Evolutionary conservation across 768 basidiomycete species (phyloP).

Genomic region (Termitomyces titanicus): DNA sequence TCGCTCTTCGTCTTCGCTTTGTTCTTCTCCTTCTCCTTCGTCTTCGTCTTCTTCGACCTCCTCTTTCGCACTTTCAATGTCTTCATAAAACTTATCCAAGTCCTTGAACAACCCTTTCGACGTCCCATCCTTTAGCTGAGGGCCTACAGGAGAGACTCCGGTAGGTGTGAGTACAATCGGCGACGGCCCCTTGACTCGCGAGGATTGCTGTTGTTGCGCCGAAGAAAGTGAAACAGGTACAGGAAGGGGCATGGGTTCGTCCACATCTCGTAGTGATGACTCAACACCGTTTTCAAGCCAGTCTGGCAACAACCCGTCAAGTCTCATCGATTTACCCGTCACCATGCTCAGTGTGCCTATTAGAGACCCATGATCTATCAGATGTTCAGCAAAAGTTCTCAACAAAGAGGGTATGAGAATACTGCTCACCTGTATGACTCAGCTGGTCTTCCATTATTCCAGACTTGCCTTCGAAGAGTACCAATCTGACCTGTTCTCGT

Average conservation of each 20-base stretch:
- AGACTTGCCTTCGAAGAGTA: slow-evolving; percentile 77
- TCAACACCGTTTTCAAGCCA: slow-evolving; percentile 90
- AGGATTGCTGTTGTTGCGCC: slow-evolving; percentile 9
- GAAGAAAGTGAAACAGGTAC: slow-evolving; percentile 39
- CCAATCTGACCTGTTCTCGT: slow-evolving; percentile 74
- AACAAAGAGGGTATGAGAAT: neutral
- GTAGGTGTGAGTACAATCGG: slow-evolving; percentile 60
- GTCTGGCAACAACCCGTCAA: slow-evolving; percentile 62
- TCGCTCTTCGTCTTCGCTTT: slow-evolving; percentile 24
- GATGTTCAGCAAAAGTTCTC: slow-evolving; percentile 1
- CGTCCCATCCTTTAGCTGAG: slow-evolving; percentile 27
- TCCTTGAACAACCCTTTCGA: slow-evolving; percentile 50
- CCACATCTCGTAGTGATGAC: slow-evolving; percentile 64
- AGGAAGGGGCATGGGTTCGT: slow-evolving; percentile 45
- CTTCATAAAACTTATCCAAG: slow-evolving; percentile 76
- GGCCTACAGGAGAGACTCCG: slow-evolving; percentile 40
- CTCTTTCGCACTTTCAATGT: slow-evolving; percentile 28
- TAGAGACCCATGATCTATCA: slow-evolving; percentile 33
- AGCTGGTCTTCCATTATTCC: slow-evolving; percentile 38
- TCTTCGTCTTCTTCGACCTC: slow-evolving; percentile 23
- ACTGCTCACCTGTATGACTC: slow-evolving; percentile 25
- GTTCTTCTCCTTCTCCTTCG: slow-evolving; percentile 24
- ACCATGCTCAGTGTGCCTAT: slow-evolving; percentile 70
- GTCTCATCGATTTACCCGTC: slow-evolving; percentile 48
- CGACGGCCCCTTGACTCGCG: slow-evolving; percentile 25